These are phyloP conservation scores for Phytophthora agathidicida DNA, from an alignment of 352 stramenopile genomes.

Conservation along the genomic window DNA sequence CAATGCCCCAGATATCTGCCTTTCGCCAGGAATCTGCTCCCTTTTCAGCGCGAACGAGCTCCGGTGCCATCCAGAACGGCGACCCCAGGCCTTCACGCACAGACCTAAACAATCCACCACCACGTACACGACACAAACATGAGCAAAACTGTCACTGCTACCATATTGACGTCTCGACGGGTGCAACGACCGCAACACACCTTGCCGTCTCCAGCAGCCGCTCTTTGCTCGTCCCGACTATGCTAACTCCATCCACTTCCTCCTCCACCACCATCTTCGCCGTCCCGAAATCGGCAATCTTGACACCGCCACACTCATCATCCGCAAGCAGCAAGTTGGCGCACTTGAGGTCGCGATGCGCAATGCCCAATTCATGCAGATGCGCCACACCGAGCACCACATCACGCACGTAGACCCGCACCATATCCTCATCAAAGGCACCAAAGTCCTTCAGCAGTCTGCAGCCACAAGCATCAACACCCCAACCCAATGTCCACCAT, in stretches of 20 bases:
- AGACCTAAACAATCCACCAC: constrained; percentile 37
- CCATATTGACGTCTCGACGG: neutral
- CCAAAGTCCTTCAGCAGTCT: constrained; percentile 87
- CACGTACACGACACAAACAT: neutral
- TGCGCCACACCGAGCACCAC: constrained; percentile 72
- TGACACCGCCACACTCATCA: constrained; percentile 57
- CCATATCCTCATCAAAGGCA: constrained; percentile 63
- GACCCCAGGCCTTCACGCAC: constrained; percentile 84
- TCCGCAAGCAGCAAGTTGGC: constrained; percentile 82
- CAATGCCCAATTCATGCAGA: constrained; percentile 72
- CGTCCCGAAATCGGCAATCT: constrained; percentile 89
- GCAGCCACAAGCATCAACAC: neutral
- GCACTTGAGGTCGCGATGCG: constrained; percentile 90
- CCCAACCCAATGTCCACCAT: neutral
- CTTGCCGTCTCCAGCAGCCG: constrained; percentile 29
- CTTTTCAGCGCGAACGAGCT: constrained; percentile 91
- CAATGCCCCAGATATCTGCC: constrained; percentile 91
- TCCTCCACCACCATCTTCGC: constrained; percentile 46
- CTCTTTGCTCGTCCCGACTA: constrained; percentile 12
- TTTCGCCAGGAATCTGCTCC: constrained; percentile 82
- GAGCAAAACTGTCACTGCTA: neutral
- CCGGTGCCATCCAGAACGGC: constrained; percentile 96
- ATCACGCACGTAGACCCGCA: constrained; percentile 61
- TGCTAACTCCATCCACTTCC: neutral
- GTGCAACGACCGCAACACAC: neutral